These are phyloP conservation scores for Phlebiopsis flavidoalba DNA, from an alignment of 768 basidiomycete genomes.

Conservation along the genomic window DNA sequence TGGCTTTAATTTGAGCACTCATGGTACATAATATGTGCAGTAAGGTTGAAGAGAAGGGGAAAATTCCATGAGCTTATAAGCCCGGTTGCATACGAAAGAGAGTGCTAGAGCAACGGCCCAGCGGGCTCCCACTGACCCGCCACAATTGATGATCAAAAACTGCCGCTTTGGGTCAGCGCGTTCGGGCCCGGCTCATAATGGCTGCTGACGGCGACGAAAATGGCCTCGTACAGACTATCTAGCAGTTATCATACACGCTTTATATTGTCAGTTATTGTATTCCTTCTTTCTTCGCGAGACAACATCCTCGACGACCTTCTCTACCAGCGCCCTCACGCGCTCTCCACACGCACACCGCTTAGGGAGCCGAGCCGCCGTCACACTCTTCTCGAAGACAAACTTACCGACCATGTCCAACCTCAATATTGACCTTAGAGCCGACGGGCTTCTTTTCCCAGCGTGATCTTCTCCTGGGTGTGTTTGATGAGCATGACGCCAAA, in stretches of 20 bases:
- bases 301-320: conserved; percentile 53
- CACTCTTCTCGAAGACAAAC: conserved; percentile 81
- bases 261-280: conserved; percentile 16
- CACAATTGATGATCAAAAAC: conserved; percentile 4
- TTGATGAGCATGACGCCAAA: conserved; percentile 95
- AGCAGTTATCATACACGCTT: not conserved
- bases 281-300: conserved; percentile 44
- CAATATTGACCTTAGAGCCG: conserved; percentile 87
- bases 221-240: not conserved
- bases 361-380: conserved; percentile 59
- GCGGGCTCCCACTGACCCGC: conserved; percentile 1
- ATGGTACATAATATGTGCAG: conserved; percentile 19
- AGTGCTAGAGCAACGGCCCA: conserved; percentile 7
- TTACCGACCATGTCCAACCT: conserved; percentile 95
- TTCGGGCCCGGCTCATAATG: not conserved
- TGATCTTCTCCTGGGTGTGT: conserved; percentile 88
- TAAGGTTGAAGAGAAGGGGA: not conserved
- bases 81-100: conserved; percentile 5
- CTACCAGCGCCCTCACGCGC: conserved; percentile 44
- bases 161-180: not conserved
- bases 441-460: conserved; percentile 67
- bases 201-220: not conserved
- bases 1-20: conserved; percentile 40
- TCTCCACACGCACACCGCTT: conserved; percentile 34
- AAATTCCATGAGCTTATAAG: conserved; percentile 2